phyloP scores from a whole-genome alignment of 108 stramenopile genomes.

The Cylindrotheca closterium region DNA sequence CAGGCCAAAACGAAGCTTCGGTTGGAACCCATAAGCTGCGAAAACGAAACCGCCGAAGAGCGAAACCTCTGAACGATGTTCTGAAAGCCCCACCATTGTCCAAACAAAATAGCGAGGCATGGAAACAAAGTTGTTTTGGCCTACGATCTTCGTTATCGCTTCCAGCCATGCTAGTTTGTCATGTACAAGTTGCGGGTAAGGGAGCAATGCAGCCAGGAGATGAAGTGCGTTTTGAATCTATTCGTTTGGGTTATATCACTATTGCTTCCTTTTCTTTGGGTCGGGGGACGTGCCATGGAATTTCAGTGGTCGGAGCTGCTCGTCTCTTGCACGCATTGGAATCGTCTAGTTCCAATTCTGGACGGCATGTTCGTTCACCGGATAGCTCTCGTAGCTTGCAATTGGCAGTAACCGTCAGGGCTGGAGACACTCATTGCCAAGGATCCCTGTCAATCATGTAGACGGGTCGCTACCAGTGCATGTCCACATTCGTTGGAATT shows the following conservation, averaged over 20 bases:
- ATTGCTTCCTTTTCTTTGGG: conserved; percentile 58
- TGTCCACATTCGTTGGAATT: too few relatives aligned
- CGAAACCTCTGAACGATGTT: conserved; percentile 18
- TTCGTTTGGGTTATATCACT: conserved; percentile 48
- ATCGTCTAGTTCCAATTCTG: background rate
- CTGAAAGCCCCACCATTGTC: conserved; percentile 41
- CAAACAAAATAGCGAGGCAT: conserved; percentile 18
- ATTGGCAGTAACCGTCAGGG: conserved; percentile 3
- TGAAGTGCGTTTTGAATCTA: conserved; percentile 1
- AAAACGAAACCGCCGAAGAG: conserved; percentile 36
- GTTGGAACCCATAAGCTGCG: conserved; percentile 5
- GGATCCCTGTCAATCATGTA: too few relatives aligned
- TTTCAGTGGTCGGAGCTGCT: conserved; percentile 66
- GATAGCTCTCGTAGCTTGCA: conserved; percentile 18
- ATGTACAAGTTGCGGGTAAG: conserved; percentile 51
- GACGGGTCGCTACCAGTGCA: too few relatives aligned
- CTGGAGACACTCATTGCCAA: background rate
- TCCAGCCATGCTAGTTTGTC: conserved; percentile 67
- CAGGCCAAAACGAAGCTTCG: conserved; percentile 12
- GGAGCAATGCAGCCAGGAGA: conserved; percentile 48
- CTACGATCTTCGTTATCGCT: conserved; percentile 59
- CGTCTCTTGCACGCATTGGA: conserved; percentile 37
- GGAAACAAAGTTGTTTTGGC: conserved; percentile 32
- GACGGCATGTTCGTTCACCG: conserved; percentile 14
- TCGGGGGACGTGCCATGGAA: conserved; percentile 64